Conservation (phyloP, 116 monocot genomes). For the Cymodocea nodosa region DNA sequence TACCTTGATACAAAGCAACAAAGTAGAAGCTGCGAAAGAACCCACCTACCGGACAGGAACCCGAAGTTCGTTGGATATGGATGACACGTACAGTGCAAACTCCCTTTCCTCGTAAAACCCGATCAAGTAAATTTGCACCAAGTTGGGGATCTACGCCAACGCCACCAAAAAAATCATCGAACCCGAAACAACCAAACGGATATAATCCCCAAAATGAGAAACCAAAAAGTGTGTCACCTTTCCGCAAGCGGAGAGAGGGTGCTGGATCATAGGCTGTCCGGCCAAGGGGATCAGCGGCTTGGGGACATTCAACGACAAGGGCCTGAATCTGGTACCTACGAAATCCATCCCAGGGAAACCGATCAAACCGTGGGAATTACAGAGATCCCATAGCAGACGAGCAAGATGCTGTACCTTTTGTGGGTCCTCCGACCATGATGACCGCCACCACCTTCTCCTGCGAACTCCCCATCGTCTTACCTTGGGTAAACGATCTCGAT, state of each 20-base stretch:
- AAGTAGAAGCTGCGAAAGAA: background rate
- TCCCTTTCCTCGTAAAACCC: slow-evolving; percentile 88
- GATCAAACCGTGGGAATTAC: background rate
- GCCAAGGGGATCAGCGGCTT: slow-evolving; percentile 82
- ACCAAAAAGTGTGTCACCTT: slow-evolving; percentile 1
- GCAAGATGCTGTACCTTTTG: slow-evolving; percentile 22
- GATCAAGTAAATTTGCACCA: slow-evolving; percentile 66
- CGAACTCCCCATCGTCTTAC: slow-evolving; percentile 24
- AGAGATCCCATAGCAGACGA: background rate
- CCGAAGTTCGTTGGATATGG: slow-evolving; percentile 70
- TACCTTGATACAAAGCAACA: background rate
- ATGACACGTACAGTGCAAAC: slow-evolving; percentile 64
- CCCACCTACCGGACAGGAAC: slow-evolving; percentile 53
- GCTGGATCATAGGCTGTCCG: slow-evolving; percentile 87
- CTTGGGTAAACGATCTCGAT: no score
- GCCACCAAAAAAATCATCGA: background rate
- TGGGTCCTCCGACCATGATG: slow-evolving; percentile 76
- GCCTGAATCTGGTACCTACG: slow-evolving; percentile 74
- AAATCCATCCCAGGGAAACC: background rate
- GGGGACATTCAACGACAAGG: slow-evolving; percentile 73
- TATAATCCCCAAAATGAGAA: background rate
- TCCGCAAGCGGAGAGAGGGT: slow-evolving; percentile 75
- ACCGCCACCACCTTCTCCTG: slow-evolving; percentile 56
- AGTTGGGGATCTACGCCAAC: slow-evolving; percentile 55
- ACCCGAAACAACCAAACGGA: background rate